Base-by-base conservation (phyloP, 2,329 filamentous ascomycete genomes). In the Xylariaceae sp. region DNA sequence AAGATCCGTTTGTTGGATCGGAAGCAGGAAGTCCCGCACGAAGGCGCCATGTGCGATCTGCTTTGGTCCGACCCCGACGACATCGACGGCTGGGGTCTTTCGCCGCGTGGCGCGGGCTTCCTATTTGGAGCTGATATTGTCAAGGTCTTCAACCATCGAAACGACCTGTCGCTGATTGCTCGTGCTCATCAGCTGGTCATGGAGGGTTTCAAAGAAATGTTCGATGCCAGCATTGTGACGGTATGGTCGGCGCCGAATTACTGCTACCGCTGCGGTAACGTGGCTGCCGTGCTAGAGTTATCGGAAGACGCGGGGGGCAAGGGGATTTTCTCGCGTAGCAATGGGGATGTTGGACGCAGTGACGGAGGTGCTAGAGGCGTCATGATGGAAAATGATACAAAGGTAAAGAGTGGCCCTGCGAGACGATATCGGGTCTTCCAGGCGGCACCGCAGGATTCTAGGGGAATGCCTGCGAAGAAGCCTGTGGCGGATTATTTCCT, bases 161-260 rank as follows among this genome's bases (percentile, higher is more conserved):
- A 98, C 63, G 88, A 95, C 59, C 76, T 98, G 19, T 89, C 85
- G 17, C 76, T 98, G 39, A 93, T 98, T 51, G 93, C 91, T 15
- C 81, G 93, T 41, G 93, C 93, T 1, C 93, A 98, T 62, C 93
- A 98, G 64, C 81, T 98, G 17, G 93, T 98, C 50, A 98, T 97
- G 93, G 93, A 98, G 64, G 93, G 93, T 0, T 98, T 96, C 66
- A 97, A 97, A 68, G 93, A 97, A 64, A 97, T 97, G 90, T 98
- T 97, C 59, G 89, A 95, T 61, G 85, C 83, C 12, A 88, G 83
- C 36, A 96, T 98, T 50, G 93, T 97, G 32, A 98, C 93, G 0
- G 93, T 98, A n/a, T 98, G 93, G 91, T 94, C 87, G 1, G 90
- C 90, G 9, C 90, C 90, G 1, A 96, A 96, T 64, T 96, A 96